Percentiles rank a stretch among this genome's conserved stretches.
These are phyloP conservation scores for Xylaria digitata DNA, from an alignment of 2,329 filamentous ascomycete species.

Conservation along the genomic window DNA sequence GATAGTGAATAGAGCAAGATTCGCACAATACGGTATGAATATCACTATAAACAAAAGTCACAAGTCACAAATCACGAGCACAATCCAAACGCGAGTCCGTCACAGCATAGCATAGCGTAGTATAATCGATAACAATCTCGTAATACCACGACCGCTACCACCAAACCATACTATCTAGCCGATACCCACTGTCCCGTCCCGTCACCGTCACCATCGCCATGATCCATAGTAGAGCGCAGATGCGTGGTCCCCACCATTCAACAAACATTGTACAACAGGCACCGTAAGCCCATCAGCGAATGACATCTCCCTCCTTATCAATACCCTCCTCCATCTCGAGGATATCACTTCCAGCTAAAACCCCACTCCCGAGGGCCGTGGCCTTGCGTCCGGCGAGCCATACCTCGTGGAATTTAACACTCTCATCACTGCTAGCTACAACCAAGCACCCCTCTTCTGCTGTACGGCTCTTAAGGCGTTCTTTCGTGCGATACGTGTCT, in stretches of 20 bases:
- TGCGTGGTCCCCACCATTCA: too few species aligned
- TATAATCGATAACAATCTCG: conserved; percentile 1
- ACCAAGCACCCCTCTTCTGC: conserved; percentile 84
- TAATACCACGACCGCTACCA: neutral
- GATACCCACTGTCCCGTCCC: neutral
- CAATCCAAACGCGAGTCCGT: neutral
- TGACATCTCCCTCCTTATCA: conserved; percentile 77
- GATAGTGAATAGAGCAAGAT: neutral
- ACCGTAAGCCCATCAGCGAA: conserved; percentile 64
- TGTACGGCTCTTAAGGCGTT: conserved; percentile 62
- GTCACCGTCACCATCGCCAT: neutral
- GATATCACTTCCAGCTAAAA: conserved; percentile 86
- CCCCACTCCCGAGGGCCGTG: conserved; percentile 64
- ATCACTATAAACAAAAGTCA: neutral
- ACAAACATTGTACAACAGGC: neutral
- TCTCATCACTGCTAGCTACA: conserved; percentile 90
- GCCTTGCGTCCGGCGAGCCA: conserved; percentile 76
- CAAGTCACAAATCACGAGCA: neutral
- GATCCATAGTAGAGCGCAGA: too few species aligned
- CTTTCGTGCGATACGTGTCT: conserved; percentile 61
- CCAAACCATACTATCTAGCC: conserved; percentile 3
- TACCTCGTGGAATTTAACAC: conserved; percentile 94
- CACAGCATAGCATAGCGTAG: neutral
- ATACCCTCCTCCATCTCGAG: conserved; percentile 85
- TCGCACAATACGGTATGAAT: neutral